Evolutionary conservation across 164 flowering plant genomes (phyloP).

Genomic region (Umbilicus rupestris): DNA sequence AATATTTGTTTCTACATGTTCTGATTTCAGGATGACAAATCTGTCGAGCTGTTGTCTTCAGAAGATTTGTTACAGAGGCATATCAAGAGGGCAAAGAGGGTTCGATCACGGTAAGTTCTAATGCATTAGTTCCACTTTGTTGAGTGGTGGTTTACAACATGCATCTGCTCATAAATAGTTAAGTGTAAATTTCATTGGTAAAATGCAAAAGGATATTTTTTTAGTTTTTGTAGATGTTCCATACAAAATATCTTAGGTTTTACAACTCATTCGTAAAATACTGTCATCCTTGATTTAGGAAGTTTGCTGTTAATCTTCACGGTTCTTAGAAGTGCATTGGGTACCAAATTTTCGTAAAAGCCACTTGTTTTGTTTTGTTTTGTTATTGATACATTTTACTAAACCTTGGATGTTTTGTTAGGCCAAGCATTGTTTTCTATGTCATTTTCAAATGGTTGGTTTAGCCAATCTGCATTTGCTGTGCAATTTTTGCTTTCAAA

Average conservation of each 20-base stretch:
- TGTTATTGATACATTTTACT: not conserved
- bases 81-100: slow-evolving; percentile 63
- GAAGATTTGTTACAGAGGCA: slow-evolving; percentile 61
- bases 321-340: not conserved
- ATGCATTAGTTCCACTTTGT: not conserved
- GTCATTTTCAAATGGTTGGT: not conserved
- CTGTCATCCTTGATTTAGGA: not conserved
- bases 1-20: not conserved
- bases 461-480: not conserved
- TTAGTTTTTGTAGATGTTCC: not conserved
- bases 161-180: not conserved
- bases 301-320: not conserved
- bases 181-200: not conserved
- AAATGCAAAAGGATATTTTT: too few species aligned
- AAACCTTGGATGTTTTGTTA: not conserved
- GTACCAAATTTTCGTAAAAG: not conserved
- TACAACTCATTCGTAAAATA: not conserved
- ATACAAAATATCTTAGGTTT: not conserved
- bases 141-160: not conserved
- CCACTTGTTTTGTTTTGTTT: not conserved
- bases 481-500: not conserved
- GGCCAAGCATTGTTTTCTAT: not conserved
- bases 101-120: slow-evolving; percentile 48
- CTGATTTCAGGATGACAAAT: slow-evolving; percentile 34
- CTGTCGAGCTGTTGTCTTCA: slow-evolving; percentile 41